Percentiles rank a stretch among this genome's conserved stretches.
phyloP scores from a whole-genome alignment of 345 rosid genomes.

The Raphanus raphanistrum region DNA sequence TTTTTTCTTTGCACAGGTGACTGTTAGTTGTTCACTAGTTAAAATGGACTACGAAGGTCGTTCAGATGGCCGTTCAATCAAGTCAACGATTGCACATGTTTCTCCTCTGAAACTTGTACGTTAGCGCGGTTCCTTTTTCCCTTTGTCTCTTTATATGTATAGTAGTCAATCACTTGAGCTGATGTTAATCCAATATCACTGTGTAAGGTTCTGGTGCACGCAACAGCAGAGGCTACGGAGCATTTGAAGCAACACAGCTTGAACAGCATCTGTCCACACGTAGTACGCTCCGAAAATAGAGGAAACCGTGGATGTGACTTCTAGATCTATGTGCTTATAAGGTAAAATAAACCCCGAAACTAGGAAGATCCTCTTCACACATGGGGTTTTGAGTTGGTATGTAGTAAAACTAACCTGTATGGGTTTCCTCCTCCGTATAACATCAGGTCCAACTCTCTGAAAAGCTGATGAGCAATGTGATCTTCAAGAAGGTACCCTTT shows the following conservation, averaged over 20 bases:
- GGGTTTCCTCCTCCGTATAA: constrained; percentile 21
- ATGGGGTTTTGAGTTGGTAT: neutral
- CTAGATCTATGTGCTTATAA: constrained; percentile 95
- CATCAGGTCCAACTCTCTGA: constrained; percentile 92
- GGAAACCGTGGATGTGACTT: constrained; percentile 90
- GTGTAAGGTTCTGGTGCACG: constrained; percentile 89
- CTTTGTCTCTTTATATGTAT: neutral
- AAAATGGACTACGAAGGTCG: constrained; percentile 95
- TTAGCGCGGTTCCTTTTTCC: constrained; percentile 16
- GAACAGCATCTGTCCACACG: constrained; percentile 81
- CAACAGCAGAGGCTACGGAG: constrained; percentile 96
- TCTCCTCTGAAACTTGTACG: constrained; percentile 94
- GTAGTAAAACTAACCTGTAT: constrained; percentile 14
- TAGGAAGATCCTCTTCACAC: neutral
- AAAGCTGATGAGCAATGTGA: constrained; percentile 93
- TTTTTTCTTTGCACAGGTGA: constrained; percentile 59
- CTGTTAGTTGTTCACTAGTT: constrained; percentile 78
- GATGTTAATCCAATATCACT: constrained; percentile 1
- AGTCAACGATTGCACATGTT: constrained; percentile 89
- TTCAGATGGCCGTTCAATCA: constrained; percentile 91
- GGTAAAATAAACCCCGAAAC: constrained; percentile 48
- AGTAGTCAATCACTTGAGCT: neutral
- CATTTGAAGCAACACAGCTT: constrained; percentile 93
- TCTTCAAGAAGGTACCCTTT: constrained; percentile 75
- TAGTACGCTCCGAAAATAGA: constrained; percentile 89